Evolutionary conservation across 768 basidiomycete species (phyloP).

Genomic region (Dentipellis sp.): DNA sequence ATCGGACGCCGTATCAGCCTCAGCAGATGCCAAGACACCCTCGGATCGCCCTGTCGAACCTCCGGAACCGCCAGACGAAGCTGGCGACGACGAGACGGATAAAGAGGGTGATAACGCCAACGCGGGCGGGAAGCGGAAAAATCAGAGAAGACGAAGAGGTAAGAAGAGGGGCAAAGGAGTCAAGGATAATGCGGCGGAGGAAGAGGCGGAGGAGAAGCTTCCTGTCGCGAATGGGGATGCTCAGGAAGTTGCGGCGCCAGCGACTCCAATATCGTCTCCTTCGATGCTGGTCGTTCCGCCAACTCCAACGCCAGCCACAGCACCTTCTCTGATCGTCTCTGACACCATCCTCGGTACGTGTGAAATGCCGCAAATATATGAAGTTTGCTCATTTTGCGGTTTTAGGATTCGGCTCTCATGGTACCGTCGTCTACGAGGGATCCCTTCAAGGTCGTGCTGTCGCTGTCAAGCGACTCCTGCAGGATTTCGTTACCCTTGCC

Average conservation of each 20-base stretch:
- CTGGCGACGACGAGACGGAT: conserved; percentile 50
- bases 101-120: conserved; percentile 39
- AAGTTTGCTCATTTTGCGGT: conserved; percentile 15
- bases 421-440: conserved; percentile 91
- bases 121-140: conserved; percentile 33
- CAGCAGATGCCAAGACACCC: background rate
- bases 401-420: conserved; percentile 89
- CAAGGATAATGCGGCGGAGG: conserved; percentile 13
- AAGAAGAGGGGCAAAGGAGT: conserved; percentile 23
- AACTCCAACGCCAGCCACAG: conserved; percentile 10
- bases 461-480: conserved; percentile 93
- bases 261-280: conserved; percentile 3
- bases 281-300: conserved; percentile 16
- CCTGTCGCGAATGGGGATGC: conserved; percentile 15
- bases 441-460: conserved; percentile 96
- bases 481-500: conserved; percentile 93
- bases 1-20: background rate
- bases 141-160: conserved; percentile 16
- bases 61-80: conserved; percentile 15
- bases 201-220: conserved; percentile 15
- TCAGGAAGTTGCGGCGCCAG: conserved; percentile 10
- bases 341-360: conserved; percentile 60
- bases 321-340: conserved; percentile 58
- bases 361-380: too few species aligned
- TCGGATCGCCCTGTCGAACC: background rate